phyloP scores from a whole-genome alignment of 331 rosid species.

The Malus hybrid region DNA sequence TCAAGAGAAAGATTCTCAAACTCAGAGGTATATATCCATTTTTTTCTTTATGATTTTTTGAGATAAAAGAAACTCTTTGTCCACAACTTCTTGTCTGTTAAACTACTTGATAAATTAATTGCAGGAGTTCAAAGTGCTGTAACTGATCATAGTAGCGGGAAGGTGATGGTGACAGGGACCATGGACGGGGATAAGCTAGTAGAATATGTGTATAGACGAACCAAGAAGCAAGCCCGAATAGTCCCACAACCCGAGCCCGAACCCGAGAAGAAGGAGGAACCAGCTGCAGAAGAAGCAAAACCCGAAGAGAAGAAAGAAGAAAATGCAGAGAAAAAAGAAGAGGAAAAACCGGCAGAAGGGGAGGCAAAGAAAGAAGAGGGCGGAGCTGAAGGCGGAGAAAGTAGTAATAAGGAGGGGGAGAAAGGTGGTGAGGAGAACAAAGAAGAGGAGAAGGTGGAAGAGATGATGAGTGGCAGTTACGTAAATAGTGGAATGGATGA shows the following conservation, averaged over 20 bases:
- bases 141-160: constrained; percentile 64
- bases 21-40: constrained; percentile 54
- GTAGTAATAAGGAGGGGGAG: constrained; percentile 11
- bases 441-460: constrained; percentile 26
- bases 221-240: constrained; percentile 79
- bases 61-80: not conserved
- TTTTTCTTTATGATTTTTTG: not conserved
- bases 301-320: constrained; percentile 23
- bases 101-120: not conserved
- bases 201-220: constrained; percentile 75
- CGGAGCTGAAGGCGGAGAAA: constrained; percentile 13
- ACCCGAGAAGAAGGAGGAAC: constrained; percentile 34
- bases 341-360: constrained; percentile 31
- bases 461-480: not conserved
- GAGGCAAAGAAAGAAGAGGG: constrained; percentile 8
- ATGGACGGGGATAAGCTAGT: constrained; percentile 85
- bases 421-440: constrained; percentile 28
- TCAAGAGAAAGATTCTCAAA: constrained; percentile 68
- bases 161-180: constrained; percentile 70
- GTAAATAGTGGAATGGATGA: constrained; percentile 28
- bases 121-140: constrained; percentile 74
- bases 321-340: constrained; percentile 7
- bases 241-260: constrained; percentile 52
- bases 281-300: constrained; percentile 25
- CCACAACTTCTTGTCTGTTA: not conserved